Conservation (phyloP, 1,284 basidiomycete genomes). For the Puccinia polysora region DNA sequence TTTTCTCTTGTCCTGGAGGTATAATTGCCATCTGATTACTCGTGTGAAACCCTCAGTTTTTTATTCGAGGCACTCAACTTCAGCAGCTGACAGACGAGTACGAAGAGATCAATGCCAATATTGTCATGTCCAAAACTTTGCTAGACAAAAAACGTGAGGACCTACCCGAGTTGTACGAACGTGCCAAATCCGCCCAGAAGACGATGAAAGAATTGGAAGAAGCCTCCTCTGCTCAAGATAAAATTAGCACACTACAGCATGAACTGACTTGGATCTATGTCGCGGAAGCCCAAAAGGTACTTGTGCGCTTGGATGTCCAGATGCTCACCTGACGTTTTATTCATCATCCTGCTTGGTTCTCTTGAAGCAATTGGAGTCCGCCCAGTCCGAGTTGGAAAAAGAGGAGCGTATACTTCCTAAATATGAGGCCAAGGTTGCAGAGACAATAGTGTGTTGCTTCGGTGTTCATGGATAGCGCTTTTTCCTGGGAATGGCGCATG, state of each 20-base stretch:
- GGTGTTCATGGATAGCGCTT: background rate
- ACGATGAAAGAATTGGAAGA: constrained; percentile 71
- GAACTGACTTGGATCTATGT: constrained; percentile 89
- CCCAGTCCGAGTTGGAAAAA: background rate
- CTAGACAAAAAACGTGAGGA: constrained; percentile 58
- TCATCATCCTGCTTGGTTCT: background rate
- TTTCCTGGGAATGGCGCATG: background rate
- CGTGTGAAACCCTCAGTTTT: constrained; percentile 64
- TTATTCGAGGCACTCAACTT: constrained; percentile 87
- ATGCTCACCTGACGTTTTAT: background rate
- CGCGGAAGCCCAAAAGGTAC: constrained; percentile 58
- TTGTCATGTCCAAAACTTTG: constrained; percentile 59
- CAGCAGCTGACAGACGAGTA: constrained; percentile 83
- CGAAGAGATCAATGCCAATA: constrained; percentile 67
- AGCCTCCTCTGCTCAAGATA: constrained; percentile 66
- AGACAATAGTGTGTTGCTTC: constrained; percentile 49
- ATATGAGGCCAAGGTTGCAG: constrained; percentile 57
- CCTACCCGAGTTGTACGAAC: constrained; percentile 67
- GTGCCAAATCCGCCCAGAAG: constrained; percentile 61
- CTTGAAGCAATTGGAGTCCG: constrained; percentile 4
- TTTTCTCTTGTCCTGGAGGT: constrained; percentile 6
- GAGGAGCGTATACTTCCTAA: constrained; percentile 36
- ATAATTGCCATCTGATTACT: background rate
- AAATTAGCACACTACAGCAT: constrained; percentile 66
- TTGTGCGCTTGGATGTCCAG: background rate